Base-by-base conservation (phyloP, 192 early-diverging fungal species). In the Cladochytrium replicatum region DNA sequence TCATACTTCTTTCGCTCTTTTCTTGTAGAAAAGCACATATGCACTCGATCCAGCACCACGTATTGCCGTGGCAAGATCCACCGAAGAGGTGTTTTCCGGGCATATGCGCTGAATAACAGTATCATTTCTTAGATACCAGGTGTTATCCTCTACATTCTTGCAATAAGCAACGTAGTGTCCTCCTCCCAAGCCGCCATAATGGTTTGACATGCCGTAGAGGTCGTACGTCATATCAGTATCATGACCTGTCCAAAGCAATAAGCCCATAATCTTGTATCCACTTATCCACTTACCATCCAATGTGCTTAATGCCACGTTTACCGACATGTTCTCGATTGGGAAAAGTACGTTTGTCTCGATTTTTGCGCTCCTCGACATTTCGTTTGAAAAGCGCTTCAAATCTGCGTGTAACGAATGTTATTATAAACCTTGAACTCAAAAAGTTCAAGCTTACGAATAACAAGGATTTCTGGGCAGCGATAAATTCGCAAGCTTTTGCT, bases 111-210 rank as follows among this genome's bases (percentile, higher is more conserved):
- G 46, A 57, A 24, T 31, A 44, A 9, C 29, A 26, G 57, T 66
- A 63, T 30, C 63, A 55, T 25, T 42, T 54, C 29, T 49, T 17
- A 60, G 26, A 41, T 64, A 67, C 71, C 67, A 69, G 13, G 15
- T 6, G 15, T 48, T 48, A 23, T 58, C 50, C 21, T 68, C 57
- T 19, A 54, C 27, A 44, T 60, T 63, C 39, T 45, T 43, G 38
- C 32, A 21, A 37, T 61, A 46, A 6, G 75, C 72, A 31, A 68
- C 59, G 50, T 77, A 77, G 45, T 77, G 75, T 2, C 75, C 75
- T 11, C 72, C 68, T 21, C 61, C 66, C 0, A 73, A 39, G 4
- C 58, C 62, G 22, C 75, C 75, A 30, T 66, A 50, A 48, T 77
- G 75, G 47, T 59, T 66, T 17, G 58, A 69, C 3, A 74, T 50